These are phyloP conservation scores for Isoetes taiwanensis DNA, from an alignment of 75 land plant genomes.

Conservation along the genomic window DNA sequence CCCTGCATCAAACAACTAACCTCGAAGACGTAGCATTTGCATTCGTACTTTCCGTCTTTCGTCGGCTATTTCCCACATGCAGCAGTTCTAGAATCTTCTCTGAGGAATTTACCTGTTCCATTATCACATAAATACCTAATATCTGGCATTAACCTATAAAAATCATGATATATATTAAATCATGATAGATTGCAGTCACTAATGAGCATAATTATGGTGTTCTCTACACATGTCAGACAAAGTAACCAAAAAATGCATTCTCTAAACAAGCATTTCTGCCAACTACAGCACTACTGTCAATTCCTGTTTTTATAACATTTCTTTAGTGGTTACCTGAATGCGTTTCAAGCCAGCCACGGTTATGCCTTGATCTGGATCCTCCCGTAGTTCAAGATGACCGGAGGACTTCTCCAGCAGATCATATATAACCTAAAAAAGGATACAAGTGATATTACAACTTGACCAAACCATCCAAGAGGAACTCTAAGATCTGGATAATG, in stretches of 20 bases:
- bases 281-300: no score
- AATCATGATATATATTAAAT: no score
- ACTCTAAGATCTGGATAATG: no score
- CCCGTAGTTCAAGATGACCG: constrained; percentile 83
- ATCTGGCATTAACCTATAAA: no score
- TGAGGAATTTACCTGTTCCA: constrained; percentile 67
- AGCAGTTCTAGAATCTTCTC: constrained; percentile 86
- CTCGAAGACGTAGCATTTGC: constrained; percentile 90
- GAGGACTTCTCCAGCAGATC: constrained; percentile 91
- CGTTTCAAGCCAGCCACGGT: constrained; percentile 77
- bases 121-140: background rate
- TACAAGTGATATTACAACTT: no score
- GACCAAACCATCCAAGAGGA: no score
- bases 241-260: no score
- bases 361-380: constrained; percentile 85
- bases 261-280: no score
- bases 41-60: constrained; percentile 94
- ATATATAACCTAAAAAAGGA: constrained; percentile 83
- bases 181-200: no score
- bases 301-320: no score
- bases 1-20: constrained; percentile 15
- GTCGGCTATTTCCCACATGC: constrained; percentile 75
- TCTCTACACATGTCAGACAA: no score
- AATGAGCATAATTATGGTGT: no score
- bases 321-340: constrained; percentile 79